These are phyloP conservation scores for Senecio squalidus DNA, from an alignment of 140 eudicot species.

Conservation along the genomic window DNA sequence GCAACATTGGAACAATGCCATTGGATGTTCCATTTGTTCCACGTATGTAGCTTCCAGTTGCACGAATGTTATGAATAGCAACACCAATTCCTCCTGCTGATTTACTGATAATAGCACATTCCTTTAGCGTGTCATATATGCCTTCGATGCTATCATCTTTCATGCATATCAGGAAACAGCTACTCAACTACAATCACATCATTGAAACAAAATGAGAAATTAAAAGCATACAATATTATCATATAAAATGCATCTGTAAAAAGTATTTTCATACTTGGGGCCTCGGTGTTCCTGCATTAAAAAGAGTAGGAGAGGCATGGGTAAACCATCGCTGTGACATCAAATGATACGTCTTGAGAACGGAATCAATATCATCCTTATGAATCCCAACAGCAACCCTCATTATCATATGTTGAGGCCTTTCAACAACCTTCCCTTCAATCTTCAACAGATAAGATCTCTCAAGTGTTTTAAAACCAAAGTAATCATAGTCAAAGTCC, in stretches of 20 bases:
- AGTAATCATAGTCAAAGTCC: constrained; percentile 95
- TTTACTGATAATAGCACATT: constrained; percentile 91
- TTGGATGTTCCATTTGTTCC: constrained; percentile 90
- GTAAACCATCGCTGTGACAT: constrained; percentile 99
- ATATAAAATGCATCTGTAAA: background rate
- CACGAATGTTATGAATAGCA: constrained; percentile 76
- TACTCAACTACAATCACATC: constrained; percentile 63
- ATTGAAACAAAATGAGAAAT: background rate
- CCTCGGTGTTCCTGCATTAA: constrained; percentile 94
- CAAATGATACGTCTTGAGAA: constrained; percentile 75
- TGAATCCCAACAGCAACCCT: constrained; percentile 97
- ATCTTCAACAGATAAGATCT: constrained; percentile 85
- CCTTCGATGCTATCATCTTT: constrained; percentile 91
- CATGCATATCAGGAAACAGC: constrained; percentile 90
- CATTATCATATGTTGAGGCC: constrained; percentile 99
- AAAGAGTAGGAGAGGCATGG: constrained; percentile 97
- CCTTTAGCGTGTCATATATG: constrained; percentile 71
- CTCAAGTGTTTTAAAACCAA: constrained; percentile 96
- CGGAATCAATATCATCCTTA: constrained; percentile 80
- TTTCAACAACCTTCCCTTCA: constrained; percentile 82
- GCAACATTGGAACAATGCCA: constrained; percentile 84
- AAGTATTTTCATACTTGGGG: constrained; percentile 62
- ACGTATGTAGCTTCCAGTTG: constrained; percentile 82
- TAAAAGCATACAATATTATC: background rate
- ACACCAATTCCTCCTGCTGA: constrained; percentile 88